These are phyloP conservation scores for Fusarium kyushuense DNA, from an alignment of 2,329 filamentous ascomycete species.

Conservation along the genomic window DNA sequence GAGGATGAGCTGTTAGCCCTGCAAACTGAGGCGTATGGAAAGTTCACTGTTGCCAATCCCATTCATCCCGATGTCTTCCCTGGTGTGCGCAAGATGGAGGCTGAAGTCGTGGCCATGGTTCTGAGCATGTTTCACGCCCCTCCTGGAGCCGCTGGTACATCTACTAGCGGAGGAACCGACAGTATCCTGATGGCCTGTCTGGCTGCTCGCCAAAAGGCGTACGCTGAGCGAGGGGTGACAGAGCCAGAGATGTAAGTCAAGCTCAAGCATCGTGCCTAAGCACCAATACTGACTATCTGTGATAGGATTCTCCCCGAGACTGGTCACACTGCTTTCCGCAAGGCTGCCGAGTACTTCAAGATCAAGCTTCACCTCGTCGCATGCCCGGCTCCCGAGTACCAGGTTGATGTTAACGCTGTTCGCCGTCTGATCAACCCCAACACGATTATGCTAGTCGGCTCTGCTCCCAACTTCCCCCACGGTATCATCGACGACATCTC, in stretches of 20 bases:
- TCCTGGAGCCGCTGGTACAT: conserved; percentile 84
- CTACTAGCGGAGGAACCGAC: conserved; percentile 93
- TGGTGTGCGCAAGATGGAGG: conserved; percentile 98
- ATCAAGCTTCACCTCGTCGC: conserved; percentile 92
- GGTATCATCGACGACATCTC: conserved; percentile 97
- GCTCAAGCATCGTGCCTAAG: background rate
- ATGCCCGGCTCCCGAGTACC: conserved; percentile 86
- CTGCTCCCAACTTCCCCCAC: conserved; percentile 97
- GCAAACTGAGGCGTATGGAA: conserved; percentile 92
- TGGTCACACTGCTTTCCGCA: conserved; percentile 95
- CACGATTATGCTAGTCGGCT: conserved; percentile 92
- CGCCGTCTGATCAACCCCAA: conserved; percentile 92
- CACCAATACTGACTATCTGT: conserved; percentile 22
- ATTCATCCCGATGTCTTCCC: conserved; percentile 99
- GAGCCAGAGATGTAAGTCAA: conserved; percentile 88
- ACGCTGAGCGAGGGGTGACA: conserved; percentile 84
- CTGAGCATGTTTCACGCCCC: conserved; percentile 90
- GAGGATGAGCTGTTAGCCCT: conserved; percentile 83
- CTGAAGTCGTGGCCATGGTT: conserved; percentile 96
- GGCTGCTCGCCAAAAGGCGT: conserved; percentile 89
- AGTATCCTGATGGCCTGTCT: conserved; percentile 97
- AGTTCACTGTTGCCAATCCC: conserved; percentile 95
- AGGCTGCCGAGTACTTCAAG: conserved; percentile 94
- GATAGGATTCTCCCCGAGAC: conserved; percentile 90
- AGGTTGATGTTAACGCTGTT: conserved; percentile 83